Conservation (phyloP, 2,329 filamentous ascomycete species). For the Cordyceps cateniannulata region DNA sequence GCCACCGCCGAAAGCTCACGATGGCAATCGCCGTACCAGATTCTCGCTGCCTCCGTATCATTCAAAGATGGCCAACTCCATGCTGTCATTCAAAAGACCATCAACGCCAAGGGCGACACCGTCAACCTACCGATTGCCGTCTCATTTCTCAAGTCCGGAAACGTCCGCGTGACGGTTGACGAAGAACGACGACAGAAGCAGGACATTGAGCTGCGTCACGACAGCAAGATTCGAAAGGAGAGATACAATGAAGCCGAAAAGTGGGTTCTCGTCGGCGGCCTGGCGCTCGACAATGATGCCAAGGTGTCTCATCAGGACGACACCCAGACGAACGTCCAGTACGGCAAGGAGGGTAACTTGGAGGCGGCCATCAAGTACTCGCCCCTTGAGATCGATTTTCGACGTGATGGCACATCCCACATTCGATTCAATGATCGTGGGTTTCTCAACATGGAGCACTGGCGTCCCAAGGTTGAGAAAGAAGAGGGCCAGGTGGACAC, state of each 20-base stretch:
- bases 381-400: slow-evolving; percentile 82
- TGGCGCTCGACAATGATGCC: slow-evolving; percentile 65
- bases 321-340: slow-evolving; percentile 66
- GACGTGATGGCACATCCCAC: slow-evolving; percentile 72
- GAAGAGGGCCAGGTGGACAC: slow-evolving; percentile 40
- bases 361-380: slow-evolving; percentile 78
- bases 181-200: slow-evolving; percentile 86
- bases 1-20: slow-evolving; percentile 56
- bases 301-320: slow-evolving; percentile 60
- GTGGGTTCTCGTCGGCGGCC: slow-evolving; percentile 79
- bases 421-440: slow-evolving; percentile 88
- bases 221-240: slow-evolving; percentile 80
- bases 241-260: slow-evolving; percentile 87
- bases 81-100: slow-evolving; percentile 74
- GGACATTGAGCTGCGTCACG: slow-evolving; percentile 79
- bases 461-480: slow-evolving; percentile 77
- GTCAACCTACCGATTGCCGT: slow-evolving; percentile 77
- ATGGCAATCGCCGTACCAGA: slow-evolving; percentile 76
- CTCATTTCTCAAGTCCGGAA: slow-evolving; percentile 84
- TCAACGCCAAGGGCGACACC: slow-evolving; percentile 55
- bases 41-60: slow-evolving; percentile 63
- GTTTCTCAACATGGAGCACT: slow-evolving; percentile 89
- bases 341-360: slow-evolving; percentile 68
- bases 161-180: slow-evolving; percentile 80
- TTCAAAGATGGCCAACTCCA: slow-evolving; percentile 76